phyloP scores from a whole-genome alignment of 2,329 filamentous ascomycete genomes.

The Xylariaceae sp. region DNA sequence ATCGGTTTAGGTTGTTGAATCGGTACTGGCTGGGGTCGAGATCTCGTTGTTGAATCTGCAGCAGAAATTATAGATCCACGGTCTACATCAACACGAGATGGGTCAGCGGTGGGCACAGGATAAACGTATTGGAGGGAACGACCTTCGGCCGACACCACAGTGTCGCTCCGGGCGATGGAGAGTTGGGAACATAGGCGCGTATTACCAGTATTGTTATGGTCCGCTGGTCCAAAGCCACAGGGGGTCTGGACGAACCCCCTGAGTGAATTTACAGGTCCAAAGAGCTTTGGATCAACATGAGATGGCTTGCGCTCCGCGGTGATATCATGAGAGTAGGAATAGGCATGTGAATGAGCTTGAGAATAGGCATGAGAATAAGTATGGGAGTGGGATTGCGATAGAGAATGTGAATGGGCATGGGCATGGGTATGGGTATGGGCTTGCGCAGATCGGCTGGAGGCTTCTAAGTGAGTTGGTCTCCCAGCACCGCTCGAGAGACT shows the following conservation, averaged over 20 bases:
- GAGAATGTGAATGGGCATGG: no score
- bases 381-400: no score
- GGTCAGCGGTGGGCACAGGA: constrained; percentile 61
- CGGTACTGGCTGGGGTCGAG: constrained; percentile 55
- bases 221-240: constrained; percentile 47
- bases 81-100: constrained; percentile 53
- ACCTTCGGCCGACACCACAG: constrained; percentile 31
- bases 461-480: constrained; percentile 13
- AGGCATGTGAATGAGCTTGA: no score
- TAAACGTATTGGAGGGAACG: constrained; percentile 57
- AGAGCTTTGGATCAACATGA: constrained; percentile 52
- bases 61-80: constrained; percentile 44
- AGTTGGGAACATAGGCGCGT: constrained; percentile 34
- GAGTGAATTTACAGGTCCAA: constrained; percentile 57
- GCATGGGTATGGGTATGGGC: constrained; percentile 4
- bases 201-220: constrained; percentile 23
- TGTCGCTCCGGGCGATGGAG: constrained; percentile 33
- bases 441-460: constrained; percentile 13
- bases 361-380: no score
- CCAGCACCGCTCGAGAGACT: constrained; percentile 21
- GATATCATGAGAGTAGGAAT: constrained; percentile 14
- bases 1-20: constrained; percentile 84
- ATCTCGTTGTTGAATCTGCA: constrained; percentile 37
- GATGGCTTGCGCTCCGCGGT: constrained; percentile 35
- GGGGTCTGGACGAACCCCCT: constrained; percentile 50